Evolutionary conservation across 257 asterid species (phyloP), one percentile per base, ranked within the genome.

Genomic region (Nicotiana attenuata): DNA sequence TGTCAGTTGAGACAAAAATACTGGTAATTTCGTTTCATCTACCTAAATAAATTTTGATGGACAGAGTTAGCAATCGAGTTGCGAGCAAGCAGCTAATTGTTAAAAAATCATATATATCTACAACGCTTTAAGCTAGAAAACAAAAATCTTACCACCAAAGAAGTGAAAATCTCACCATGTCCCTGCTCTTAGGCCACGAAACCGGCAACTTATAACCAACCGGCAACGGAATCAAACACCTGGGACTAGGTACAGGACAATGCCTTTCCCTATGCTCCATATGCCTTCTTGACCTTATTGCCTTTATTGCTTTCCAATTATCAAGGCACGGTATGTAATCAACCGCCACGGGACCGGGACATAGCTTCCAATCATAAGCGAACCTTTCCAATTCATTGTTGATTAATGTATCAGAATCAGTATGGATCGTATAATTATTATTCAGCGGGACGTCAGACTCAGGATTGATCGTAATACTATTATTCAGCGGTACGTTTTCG

Each of bases 221-320:
- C 0, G 99, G 98, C 83, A 93, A 83, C 16, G 97, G 98, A 61
- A 91, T 87, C 93, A 96, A 90, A 85, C 99, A 96, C 84, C 92
- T 87, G 5, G 92, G 92, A 82, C 82, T 77, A 41, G 89, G 90
- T 67, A 85, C 81, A 19, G 98, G 98, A 82, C 98, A 96, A 84
- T 96, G 98, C 87, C 99, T 86, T 87, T 96, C 99, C 85, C 99
- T 86, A 35, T 94, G 99, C 92, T 96, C 96, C 96, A 88, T 92
- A 53, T 86, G 97, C 87, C 87, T 89, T 29, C 93, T 89, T 3
- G 98, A 89, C 38, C 29, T 69, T 83, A 94, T 83, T 15, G 82
- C 86, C 89, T 87, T 91, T 15, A 96, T 92, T 68, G 90, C 98
- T 55, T 84, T 76, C 91, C 81, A 77, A 68, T 96, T 96, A 83